These are phyloP conservation scores for Tillandsia leiboldiana DNA, from an alignment of 176 grass and related monocot genomes.

Conservation along the genomic window DNA sequence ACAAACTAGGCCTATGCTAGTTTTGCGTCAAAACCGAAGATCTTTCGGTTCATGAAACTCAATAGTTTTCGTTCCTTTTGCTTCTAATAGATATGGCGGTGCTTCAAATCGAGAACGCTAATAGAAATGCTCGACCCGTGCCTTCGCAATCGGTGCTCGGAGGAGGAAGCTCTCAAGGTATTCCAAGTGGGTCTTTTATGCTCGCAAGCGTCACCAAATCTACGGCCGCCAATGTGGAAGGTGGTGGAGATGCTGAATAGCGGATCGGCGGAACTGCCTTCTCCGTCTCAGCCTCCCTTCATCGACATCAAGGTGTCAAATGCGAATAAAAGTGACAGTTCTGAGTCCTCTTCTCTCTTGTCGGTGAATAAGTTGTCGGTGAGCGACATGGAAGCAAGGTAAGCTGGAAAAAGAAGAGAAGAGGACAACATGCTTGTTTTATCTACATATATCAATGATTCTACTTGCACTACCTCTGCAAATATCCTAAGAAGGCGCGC, in stretches of 20 bases:
- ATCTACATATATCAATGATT: too few species aligned
- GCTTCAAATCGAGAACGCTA: conserved; percentile 35
- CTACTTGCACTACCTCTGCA: too few species aligned
- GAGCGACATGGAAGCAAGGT: conserved; percentile 39
- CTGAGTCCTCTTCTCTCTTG: conserved; percentile 20
- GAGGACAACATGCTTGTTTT: too few species aligned
- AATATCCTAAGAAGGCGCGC: too few species aligned
- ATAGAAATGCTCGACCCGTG: conserved; percentile 43
- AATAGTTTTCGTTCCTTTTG: not conserved
- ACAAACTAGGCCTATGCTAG: not conserved
- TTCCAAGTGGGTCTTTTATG: conserved; percentile 61
- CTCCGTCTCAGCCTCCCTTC: conserved; percentile 57
- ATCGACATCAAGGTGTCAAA: conserved; percentile 41
- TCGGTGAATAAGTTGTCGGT: conserved; percentile 46
- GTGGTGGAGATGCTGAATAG: conserved; percentile 61
- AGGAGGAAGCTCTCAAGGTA: conserved; percentile 39
- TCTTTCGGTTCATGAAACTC: too few species aligned
- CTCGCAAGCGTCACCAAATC: conserved; percentile 46
- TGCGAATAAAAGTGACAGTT: conserved; percentile 11
- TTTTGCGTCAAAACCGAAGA: too few species aligned
- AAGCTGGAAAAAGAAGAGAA: not conserved
- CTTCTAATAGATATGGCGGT: conserved; percentile 54
- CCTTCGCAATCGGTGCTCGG: conserved; percentile 35
- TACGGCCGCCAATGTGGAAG: conserved; percentile 67
- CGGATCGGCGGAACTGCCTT: conserved; percentile 22